A percentile compares a stretch with the other conserved stretches of the same genome.
Conservation (phyloP, 495 filamentous ascomycete species). For the Penicillium salamii region DNA sequence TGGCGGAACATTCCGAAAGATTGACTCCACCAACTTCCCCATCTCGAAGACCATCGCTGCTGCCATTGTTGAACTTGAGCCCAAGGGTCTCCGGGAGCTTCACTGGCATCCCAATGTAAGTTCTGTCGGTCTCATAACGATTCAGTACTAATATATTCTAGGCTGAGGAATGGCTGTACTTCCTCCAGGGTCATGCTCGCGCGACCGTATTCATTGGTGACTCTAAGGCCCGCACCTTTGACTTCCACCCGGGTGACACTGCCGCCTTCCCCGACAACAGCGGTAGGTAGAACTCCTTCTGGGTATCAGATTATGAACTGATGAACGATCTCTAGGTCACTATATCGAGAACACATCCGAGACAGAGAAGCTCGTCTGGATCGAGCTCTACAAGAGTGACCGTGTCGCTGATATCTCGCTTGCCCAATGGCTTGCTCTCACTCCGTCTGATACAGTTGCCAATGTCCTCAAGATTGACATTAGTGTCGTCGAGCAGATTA, state of each 20-base stretch:
- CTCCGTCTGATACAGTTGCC: slow-evolving; percentile 58
- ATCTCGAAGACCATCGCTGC: slow-evolving; percentile 60
- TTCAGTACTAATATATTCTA: slow-evolving; percentile 12
- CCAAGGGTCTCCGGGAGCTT: slow-evolving; percentile 58
- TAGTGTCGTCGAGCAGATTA: slow-evolving; percentile 52
- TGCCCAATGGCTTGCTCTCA: slow-evolving; percentile 64
- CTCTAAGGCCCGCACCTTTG: slow-evolving; percentile 58
- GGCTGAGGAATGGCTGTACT: slow-evolving; percentile 67
- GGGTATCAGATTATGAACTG: not conserved
- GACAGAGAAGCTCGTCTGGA: slow-evolving; percentile 59
- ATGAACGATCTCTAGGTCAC: slow-evolving; percentile 38
- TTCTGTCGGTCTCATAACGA: not conserved
- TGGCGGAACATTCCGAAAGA: slow-evolving; percentile 56
- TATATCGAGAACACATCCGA: slow-evolving; percentile 65
- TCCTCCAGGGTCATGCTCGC: slow-evolving; percentile 55
- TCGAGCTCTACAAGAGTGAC: slow-evolving; percentile 65
- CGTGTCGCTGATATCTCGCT: slow-evolving; percentile 60
- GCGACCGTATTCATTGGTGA: slow-evolving; percentile 62
- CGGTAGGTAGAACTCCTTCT: slow-evolving; percentile 27
- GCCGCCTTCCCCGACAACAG: slow-evolving; percentile 64
- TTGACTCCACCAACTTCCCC: slow-evolving; percentile 62
- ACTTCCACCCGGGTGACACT: slow-evolving; percentile 62
- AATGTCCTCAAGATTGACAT: slow-evolving; percentile 56
- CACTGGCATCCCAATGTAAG: slow-evolving; percentile 68
- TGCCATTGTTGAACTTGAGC: slow-evolving; percentile 57